Evolutionary conservation across 345 rosid genomes (phyloP).

Genomic region (Streptanthus diversifolius): DNA sequence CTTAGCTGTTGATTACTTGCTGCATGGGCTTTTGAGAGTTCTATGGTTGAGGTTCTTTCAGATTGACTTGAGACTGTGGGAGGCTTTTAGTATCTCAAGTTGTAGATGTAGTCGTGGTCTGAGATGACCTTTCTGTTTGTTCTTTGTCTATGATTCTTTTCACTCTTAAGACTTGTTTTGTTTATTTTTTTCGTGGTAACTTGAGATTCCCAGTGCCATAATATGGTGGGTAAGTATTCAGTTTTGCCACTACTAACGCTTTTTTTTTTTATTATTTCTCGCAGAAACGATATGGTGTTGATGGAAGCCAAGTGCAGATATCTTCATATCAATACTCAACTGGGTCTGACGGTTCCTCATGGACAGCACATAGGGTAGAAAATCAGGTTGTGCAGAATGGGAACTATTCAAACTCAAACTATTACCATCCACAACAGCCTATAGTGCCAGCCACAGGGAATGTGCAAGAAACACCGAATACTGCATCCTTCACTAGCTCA

Average conservation of each 20-base stretch:
- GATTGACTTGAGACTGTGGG: neutral
- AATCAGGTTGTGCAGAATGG: constrained; percentile 56
- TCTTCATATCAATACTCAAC: constrained; percentile 48
- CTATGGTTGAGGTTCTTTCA: neutral
- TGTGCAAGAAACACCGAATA: constrained; percentile 50
- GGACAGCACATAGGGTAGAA: constrained; percentile 57
- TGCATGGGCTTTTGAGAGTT: neutral
- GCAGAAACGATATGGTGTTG: constrained; percentile 61
- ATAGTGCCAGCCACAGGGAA: constrained; percentile 39
- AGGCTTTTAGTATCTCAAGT: constrained; percentile 8
- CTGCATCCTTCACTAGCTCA: constrained; percentile 52
- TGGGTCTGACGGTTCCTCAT: constrained; percentile 46
- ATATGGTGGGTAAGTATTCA: neutral
- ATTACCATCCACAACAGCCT: constrained; percentile 59
- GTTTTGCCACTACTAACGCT: neutral
- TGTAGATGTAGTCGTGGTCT: neutral
- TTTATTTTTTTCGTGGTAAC: neutral
- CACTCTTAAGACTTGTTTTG: neutral
- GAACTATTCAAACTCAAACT: constrained; percentile 42
- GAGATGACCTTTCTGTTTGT: constrained; percentile 13
- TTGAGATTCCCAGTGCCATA: neutral
- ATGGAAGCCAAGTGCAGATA: constrained; percentile 57
- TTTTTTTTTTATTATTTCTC: neutral
- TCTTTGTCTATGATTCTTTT: neutral
- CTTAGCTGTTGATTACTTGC: neutral